A percentile compares a stretch with the other conserved stretches of the same genome.
These are phyloP conservation scores for Avena insularis DNA, from an alignment of 176 grass and related monocot species.

Conservation along the genomic window DNA sequence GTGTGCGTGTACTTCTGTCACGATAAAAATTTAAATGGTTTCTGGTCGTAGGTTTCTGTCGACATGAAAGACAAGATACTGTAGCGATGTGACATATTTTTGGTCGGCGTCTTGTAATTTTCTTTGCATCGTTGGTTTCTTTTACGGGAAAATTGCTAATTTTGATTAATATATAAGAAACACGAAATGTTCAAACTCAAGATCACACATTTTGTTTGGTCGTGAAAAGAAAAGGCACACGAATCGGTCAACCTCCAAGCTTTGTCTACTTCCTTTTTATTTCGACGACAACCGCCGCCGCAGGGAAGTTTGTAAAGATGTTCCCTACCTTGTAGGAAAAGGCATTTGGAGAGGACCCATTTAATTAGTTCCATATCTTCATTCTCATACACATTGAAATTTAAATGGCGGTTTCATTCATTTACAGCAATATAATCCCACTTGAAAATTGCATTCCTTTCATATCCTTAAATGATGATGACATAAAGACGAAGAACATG, in stretches of 20 bases:
- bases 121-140: too few species aligned
- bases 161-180: too few species aligned
- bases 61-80: neutral
- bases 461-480: neutral
- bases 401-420: too few species aligned
- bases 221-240: neutral
- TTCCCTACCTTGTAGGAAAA: slow-evolving; percentile 26
- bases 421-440: too few species aligned
- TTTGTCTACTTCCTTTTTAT: neutral
- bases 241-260: neutral
- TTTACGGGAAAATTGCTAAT: too few species aligned
- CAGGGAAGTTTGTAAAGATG: neutral
- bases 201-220: too few species aligned
- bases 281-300: too few species aligned
- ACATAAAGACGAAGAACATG: neutral
- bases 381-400: too few species aligned
- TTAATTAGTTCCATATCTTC: neutral
- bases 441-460: neutral
- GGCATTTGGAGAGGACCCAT: neutral
- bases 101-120: too few species aligned
- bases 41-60: neutral
- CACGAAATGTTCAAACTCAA: too few species aligned
- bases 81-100: too few species aligned
- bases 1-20: neutral
- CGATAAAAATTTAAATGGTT: neutral